phyloP scores from a whole-genome alignment of 441 rosid genomes.

The Erodium chrysanthum region DNA sequence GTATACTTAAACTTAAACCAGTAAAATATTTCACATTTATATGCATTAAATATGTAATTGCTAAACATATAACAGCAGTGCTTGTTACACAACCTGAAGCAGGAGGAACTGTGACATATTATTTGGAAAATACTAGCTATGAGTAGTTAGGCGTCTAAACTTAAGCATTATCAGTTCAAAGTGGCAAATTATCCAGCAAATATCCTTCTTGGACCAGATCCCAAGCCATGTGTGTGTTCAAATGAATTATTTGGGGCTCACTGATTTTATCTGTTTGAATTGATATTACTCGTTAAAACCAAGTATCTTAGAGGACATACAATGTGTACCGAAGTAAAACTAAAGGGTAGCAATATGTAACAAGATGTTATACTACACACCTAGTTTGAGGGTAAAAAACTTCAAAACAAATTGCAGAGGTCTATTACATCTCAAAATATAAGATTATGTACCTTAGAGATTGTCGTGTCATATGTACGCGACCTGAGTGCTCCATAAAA shows the following conservation, averaged over 20 bases:
- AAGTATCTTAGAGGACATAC: neutral
- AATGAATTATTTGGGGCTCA: neutral
- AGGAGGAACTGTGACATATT: neutral
- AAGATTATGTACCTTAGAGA: conserved; percentile 47
- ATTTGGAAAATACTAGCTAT: neutral
- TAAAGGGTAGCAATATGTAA: neutral
- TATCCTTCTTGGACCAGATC: neutral
- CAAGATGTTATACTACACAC: neutral
- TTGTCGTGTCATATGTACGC: conserved; percentile 74
- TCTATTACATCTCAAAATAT: neutral
- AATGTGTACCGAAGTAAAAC: neutral
- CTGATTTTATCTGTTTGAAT: neutral
- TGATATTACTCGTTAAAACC: neutral
- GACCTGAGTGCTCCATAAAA: conserved; percentile 93
- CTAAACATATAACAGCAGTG: neutral
- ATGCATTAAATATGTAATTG: neutral
- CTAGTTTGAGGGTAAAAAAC: neutral
- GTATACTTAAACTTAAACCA: neutral
- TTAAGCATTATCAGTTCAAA: neutral
- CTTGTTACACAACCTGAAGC: neutral
- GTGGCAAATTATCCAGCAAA: neutral
- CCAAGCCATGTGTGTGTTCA: neutral
- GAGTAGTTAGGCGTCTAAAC: neutral
- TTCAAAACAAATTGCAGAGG: neutral
- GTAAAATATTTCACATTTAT: neutral